These are phyloP conservation scores for Eutrema yunnanense DNA, from an alignment of 345 rosid species.

Conservation along the genomic window DNA sequence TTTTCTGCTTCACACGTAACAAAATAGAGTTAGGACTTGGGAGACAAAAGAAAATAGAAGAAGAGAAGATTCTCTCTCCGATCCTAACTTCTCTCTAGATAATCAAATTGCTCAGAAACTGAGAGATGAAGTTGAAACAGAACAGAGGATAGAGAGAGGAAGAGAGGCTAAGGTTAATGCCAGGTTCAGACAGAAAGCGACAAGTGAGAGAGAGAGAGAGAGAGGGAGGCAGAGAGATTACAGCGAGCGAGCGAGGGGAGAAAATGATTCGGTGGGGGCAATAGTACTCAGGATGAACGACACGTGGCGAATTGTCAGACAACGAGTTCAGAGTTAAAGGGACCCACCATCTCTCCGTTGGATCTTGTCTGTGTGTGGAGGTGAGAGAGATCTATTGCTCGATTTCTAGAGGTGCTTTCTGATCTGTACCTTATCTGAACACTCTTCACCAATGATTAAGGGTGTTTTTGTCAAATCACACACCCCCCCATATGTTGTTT, in stretches of 20 bases:
- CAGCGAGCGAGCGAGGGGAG: constrained; percentile 4
- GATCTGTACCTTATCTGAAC: constrained; percentile 31
- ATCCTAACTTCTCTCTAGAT: constrained; percentile 7
- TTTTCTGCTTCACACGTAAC: constrained; percentile 10
- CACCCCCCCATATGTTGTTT: neutral
- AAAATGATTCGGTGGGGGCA: constrained; percentile 30
- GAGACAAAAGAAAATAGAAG: neutral
- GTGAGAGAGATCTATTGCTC: constrained; percentile 29
- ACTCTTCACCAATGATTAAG: constrained; percentile 26
- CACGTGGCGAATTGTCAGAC: constrained; percentile 17
- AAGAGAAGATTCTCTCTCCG: constrained; percentile 12
- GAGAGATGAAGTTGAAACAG: constrained; percentile 9
- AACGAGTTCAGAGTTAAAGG: neutral
- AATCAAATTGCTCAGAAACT: neutral
- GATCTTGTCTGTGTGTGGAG: neutral
- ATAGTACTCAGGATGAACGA: constrained; percentile 6
- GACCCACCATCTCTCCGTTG: constrained; percentile 6
- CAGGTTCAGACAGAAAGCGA: constrained; percentile 33
- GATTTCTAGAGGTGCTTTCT: constrained; percentile 28
- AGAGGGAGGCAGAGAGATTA: constrained; percentile 2
- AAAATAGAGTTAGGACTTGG: neutral
- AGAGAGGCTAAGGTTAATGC: constrained; percentile 10
- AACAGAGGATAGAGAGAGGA: neutral
- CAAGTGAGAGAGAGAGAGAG: constrained; percentile 8
- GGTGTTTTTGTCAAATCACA: constrained; percentile 24